Percentiles rank a stretch among this genome's conserved stretches.
phyloP scores from a whole-genome alignment of 345 rosid genomes.

The Gossypium herbaceum region DNA sequence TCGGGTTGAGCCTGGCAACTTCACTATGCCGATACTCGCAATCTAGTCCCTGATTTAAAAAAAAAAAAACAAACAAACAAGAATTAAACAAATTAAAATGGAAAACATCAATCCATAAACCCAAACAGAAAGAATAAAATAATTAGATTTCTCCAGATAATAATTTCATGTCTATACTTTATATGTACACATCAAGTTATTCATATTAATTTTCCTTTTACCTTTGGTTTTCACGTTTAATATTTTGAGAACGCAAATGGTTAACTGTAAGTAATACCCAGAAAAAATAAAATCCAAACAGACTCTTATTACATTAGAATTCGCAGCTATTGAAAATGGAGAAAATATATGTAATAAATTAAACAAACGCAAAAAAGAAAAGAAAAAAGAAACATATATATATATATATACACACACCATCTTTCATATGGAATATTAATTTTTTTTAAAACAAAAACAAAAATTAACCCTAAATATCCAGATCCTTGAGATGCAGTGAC shows the following conservation, averaged over 20 bases:
- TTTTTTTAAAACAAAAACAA: too few species aligned
- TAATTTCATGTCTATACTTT: neutral
- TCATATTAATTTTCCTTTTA: neutral
- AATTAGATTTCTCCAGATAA: neutral
- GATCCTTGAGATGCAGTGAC: slow-evolving; percentile 14
- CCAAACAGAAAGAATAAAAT: neutral
- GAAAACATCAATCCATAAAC: neutral
- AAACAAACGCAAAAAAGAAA: neutral
- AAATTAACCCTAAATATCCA: slow-evolving; percentile 9
- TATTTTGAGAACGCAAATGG: neutral
- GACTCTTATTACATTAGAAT: neutral
- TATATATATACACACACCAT: too few species aligned
- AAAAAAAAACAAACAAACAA: neutral
- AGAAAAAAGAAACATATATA: too few species aligned
- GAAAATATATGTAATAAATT: neutral
- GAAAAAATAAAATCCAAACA: neutral
- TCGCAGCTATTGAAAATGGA: neutral
- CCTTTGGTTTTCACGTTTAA: neutral
- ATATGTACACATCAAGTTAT: neutral
- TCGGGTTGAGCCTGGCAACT: slow-evolving; percentile 56
- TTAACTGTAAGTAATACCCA: neutral
- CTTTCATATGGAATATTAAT: too few species aligned
- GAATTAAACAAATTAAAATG: neutral
- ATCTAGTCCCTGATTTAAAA: slow-evolving; percentile 41
- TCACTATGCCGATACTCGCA: slow-evolving; percentile 67